These are phyloP conservation scores for Euphorbia celastroides DNA, from an alignment of 441 rosid species.

Conservation along the genomic window DNA sequence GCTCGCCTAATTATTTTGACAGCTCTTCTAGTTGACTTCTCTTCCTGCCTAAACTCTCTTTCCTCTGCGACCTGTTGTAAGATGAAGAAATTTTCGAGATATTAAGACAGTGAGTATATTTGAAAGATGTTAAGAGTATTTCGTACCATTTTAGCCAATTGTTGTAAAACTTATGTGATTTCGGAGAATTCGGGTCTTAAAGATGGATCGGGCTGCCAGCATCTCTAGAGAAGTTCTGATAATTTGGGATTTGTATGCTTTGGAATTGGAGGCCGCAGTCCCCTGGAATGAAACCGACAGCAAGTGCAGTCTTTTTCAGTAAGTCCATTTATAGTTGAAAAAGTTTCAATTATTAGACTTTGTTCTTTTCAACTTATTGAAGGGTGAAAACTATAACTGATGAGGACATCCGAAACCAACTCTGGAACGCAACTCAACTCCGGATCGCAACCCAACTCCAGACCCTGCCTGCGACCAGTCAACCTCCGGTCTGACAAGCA, in stretches of 20 bases:
- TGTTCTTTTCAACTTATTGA: too few relatives aligned
- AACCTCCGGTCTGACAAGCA: too few relatives aligned
- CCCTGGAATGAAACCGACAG: slow-evolving; percentile 30
- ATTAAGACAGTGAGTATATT: neutral
- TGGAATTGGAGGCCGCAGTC: slow-evolving; percentile 58
- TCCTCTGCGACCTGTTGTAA: slow-evolving; percentile 27
- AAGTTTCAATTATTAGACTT: neutral
- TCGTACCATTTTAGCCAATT: slow-evolving; percentile 30
- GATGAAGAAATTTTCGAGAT: slow-evolving; percentile 5
- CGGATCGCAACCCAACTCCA: too few relatives aligned
- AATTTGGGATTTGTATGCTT: slow-evolving; percentile 40
- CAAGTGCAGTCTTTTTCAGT: neutral
- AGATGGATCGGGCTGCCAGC: slow-evolving; percentile 62
- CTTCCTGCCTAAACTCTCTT: slow-evolving; percentile 16
- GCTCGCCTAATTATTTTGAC: slow-evolving; percentile 14
- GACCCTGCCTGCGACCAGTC: too few relatives aligned
- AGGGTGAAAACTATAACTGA: too few relatives aligned
- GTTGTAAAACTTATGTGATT: slow-evolving; percentile 36
- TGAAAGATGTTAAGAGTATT: neutral
- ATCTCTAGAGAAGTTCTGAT: slow-evolving; percentile 46
- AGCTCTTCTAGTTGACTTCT: slow-evolving; percentile 13
- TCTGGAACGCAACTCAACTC: too few relatives aligned
- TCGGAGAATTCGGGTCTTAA: slow-evolving; percentile 68
- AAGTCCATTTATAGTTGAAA: neutral
- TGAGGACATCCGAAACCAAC: too few relatives aligned